Base-by-base conservation (phyloP, 345 rosid genomes). In the Reutealis trisperma region DNA sequence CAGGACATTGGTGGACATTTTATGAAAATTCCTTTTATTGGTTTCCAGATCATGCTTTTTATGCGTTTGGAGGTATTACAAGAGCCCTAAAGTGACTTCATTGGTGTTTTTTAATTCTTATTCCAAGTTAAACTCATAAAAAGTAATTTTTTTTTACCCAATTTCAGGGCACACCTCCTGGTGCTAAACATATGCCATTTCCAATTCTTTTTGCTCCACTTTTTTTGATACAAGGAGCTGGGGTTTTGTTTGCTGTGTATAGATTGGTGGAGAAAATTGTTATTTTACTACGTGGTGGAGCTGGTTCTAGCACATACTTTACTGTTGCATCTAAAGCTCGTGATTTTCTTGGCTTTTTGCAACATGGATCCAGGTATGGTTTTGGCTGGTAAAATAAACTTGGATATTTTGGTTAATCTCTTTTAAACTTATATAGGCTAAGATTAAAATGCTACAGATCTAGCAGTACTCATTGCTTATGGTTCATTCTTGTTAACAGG, bases 1-100 rank as follows among this genome's bases (percentile, higher is more conserved):
- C 96, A 91, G 80, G 95, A 93, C 45, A 85, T 91, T 61, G 98
- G 98, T 79, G 99, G 99, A 59, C 98, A 95, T 76, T 75, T 94
- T 58, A 90, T 95, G 97, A 95, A 95, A 85, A 85, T 91, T 70
- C 97, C 97, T 15, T 75, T 93, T 68, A 73, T 91, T 52, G 57
- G 61, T 75, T 93, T 95, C 80, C 98, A 93, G 78, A 85, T 93
- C 45, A 78, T 93, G 79, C 95, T 94, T 64, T 91, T 91, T 85
- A 94, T 93, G 99, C 92, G 60, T 77, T 84, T 95, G 84, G 98
- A 91, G 98, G 97, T 94, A 88, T 71, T 47, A 27, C 37, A 19
- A 19, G 65, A 69, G 45, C 49, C 71, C 25, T 73, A 47, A 75
- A 69, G 59, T 68, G 57, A 68, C 73, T 15, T 32, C 45, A 14